Percentiles rank a stretch among this genome's conserved stretches.
Conservation (phyloP, 495 filamentous ascomycete species). For the Tuber magnatum region DNA sequence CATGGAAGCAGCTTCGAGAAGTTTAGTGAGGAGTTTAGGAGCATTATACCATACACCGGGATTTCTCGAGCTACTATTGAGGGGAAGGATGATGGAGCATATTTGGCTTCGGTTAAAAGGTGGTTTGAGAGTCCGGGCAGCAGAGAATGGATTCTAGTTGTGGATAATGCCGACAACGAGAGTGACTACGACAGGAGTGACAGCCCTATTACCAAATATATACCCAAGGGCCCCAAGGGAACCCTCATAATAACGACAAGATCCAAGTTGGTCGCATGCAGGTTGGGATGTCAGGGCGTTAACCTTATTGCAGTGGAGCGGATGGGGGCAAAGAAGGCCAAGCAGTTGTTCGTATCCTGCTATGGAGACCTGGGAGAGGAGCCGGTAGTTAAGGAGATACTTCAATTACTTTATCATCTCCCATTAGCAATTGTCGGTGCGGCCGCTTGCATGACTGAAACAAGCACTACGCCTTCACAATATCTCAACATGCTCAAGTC, state of each 20-base stretch:
- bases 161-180: constrained; percentile 44
- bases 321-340: not conserved
- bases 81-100: constrained; percentile 7
- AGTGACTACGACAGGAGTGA: constrained; percentile 8
- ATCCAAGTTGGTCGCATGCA: constrained; percentile 7
- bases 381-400: not conserved
- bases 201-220: constrained; percentile 6
- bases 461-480: not conserved
- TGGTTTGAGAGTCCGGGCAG: constrained; percentile 23
- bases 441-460: constrained; percentile 13
- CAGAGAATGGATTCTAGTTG: constrained; percentile 38
- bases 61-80: constrained; percentile 30
- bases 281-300: not conserved
- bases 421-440: constrained; percentile 17
- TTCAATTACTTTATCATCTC: constrained; percentile 11
- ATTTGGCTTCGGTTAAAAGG: not conserved
- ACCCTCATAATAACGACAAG: constrained; percentile 17
- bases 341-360: not conserved
- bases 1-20: constrained; percentile 37
- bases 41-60: constrained; percentile 43
- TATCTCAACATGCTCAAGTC: not conserved
- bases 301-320: not conserved
- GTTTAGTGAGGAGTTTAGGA: constrained; percentile 43
- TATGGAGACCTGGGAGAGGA: not conserved
- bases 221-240: constrained; percentile 17